Evolutionary conservation across 2,329 filamentous ascomycete genomes (phyloP).

Genomic region (Dothideomycetidae sp.): DNA sequence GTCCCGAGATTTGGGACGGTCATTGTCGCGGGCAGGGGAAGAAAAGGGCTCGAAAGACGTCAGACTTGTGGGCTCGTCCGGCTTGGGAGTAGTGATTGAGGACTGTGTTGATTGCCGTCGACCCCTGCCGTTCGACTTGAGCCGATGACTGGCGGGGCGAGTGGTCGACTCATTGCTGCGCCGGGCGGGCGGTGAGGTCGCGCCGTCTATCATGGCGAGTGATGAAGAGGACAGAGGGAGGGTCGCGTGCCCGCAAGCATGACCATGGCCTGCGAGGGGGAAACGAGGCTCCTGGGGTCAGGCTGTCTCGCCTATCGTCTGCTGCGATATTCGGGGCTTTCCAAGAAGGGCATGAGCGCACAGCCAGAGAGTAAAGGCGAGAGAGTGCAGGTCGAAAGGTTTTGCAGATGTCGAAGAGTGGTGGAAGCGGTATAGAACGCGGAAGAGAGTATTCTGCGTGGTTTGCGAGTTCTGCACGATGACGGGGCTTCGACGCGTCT

Average conservation of each 20-base stretch:
- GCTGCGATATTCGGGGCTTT: too few relatives aligned
- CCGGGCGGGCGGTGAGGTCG: constrained; percentile 8
- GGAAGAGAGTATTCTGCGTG: too few relatives aligned
- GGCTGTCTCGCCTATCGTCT: too few relatives aligned
- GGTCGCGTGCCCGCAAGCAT: background rate
- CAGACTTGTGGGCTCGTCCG: constrained; percentile 11
- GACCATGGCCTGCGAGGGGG: background rate
- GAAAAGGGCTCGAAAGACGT: constrained; percentile 14
- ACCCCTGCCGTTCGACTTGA: constrained; percentile 5
- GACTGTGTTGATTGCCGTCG: constrained; percentile 11
- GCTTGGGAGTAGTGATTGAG: constrained; percentile 8
- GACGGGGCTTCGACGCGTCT: too few relatives aligned
- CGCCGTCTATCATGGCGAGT: constrained; percentile 10
- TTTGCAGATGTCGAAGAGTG: too few relatives aligned
- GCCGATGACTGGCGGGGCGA: constrained; percentile 11
- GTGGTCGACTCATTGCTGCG: constrained; percentile 8
- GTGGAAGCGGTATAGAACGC: too few relatives aligned
- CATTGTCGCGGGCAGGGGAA: constrained; percentile 4
- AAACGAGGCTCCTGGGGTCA: too few relatives aligned
- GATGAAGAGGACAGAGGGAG: background rate
- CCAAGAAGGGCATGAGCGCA: too few relatives aligned
- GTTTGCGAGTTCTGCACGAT: too few relatives aligned
- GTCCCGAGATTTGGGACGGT: constrained; percentile 1
- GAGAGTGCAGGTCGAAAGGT: too few relatives aligned
- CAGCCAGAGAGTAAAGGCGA: too few relatives aligned